Conservation (phyloP, 164 flowering plant genomes). For the Berberis thunbergii region DNA sequence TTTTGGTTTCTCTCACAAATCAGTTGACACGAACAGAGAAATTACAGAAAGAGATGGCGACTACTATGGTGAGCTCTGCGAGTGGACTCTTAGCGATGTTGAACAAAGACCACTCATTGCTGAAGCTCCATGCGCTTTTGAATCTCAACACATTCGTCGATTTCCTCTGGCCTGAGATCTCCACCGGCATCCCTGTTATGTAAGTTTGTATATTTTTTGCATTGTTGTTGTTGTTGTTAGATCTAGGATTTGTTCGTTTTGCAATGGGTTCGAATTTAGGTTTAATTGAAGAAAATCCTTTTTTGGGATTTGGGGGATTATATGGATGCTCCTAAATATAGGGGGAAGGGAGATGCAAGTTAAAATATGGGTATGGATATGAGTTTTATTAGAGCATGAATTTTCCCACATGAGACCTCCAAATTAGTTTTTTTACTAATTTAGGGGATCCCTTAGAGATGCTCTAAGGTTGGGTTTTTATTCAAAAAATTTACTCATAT, state of each 20-base stretch:
- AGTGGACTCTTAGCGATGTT: conserved; percentile 84
- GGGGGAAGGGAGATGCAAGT: too few species aligned
- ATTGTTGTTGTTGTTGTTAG: not conserved
- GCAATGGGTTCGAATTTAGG: not conserved
- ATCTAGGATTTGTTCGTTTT: not conserved
- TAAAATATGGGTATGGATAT: too few species aligned
- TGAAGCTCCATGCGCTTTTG: conserved; percentile 82
- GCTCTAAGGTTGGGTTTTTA: too few species aligned
- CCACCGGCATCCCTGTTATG: conserved; percentile 79
- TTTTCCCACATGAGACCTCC: too few species aligned
- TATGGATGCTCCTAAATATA: too few species aligned
- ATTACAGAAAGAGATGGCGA: conserved; percentile 19
- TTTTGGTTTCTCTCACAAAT: too few species aligned
- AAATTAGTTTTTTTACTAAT: too few species aligned
- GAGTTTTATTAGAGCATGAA: too few species aligned
- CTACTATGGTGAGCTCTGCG: conserved; percentile 68
- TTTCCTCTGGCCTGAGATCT: conserved; percentile 90
- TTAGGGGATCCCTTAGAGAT: too few species aligned
- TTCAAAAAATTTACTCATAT: too few species aligned
- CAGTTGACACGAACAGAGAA: too few species aligned
- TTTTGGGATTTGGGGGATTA: not conserved
- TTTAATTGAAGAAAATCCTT: not conserved
- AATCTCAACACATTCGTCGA: conserved; percentile 74
- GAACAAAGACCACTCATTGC: conserved; percentile 56
- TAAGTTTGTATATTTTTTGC: conserved; percentile 12